Evolutionary conservation across 2,329 filamentous ascomycete species (phyloP).

Genomic region (Phyllachora maydis): DNA sequence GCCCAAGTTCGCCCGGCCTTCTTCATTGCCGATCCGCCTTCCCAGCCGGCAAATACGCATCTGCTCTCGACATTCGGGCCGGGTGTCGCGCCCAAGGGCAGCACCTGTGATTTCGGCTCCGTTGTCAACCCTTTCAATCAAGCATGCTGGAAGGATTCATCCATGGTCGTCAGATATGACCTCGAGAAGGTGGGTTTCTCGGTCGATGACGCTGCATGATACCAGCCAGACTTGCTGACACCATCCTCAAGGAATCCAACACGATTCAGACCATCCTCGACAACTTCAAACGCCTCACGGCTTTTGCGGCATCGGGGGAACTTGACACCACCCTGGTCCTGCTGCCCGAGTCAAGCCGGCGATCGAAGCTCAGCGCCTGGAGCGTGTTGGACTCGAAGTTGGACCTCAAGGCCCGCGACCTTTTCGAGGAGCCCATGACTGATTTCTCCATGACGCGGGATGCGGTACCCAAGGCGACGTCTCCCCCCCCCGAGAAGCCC

Average conservation of each 20-base stretch:
- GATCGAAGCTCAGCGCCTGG: constrained; percentile 17
- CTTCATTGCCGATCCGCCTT: constrained; percentile 22
- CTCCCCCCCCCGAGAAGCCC: no score
- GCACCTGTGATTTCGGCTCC: constrained; percentile 16
- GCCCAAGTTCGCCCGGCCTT: constrained; percentile 22
- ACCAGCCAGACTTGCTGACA: constrained; percentile 8
- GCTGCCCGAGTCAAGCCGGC: constrained; percentile 23
- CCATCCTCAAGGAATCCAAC: constrained; percentile 16
- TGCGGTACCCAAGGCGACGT: no score
- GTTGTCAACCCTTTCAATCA: constrained; percentile 19
- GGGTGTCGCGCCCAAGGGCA: constrained; percentile 13
- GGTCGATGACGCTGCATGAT: constrained; percentile 1
- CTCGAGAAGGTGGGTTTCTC: constrained; percentile 23
- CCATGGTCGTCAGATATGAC: constrained; percentile 21
- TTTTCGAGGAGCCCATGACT: no score
- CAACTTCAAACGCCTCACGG: constrained; percentile 20
- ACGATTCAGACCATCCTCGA: constrained; percentile 20
- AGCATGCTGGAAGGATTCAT: constrained; percentile 21
- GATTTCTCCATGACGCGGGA: no score
- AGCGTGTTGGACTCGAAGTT: no score
- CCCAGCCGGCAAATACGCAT: constrained; percentile 17
- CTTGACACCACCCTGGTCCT: constrained; percentile 36
- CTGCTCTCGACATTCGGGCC: constrained; percentile 16
- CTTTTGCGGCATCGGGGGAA: constrained; percentile 23
- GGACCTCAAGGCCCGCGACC: no score